A percentile compares a stretch with the other conserved stretches of the same genome.
phyloP scores from a whole-genome alignment of 2,329 filamentous ascomycete species.

The Pseudofabraea citricarpa region DNA sequence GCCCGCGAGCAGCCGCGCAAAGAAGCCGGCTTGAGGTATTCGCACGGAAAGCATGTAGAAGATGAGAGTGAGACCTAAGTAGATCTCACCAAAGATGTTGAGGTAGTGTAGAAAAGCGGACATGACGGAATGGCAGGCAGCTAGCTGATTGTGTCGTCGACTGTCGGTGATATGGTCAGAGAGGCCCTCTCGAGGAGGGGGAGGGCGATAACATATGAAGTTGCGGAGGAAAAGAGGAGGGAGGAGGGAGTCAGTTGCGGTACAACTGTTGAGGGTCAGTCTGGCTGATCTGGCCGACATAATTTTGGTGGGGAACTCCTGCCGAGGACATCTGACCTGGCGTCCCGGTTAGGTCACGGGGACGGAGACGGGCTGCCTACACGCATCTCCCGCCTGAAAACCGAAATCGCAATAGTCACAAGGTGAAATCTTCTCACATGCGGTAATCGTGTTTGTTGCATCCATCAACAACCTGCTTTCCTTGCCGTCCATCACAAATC shows the following conservation, averaged over 20 bases:
- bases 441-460: no score
- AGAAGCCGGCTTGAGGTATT: slow-evolving; percentile 58
- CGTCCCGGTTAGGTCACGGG: no score
- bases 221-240: not conserved
- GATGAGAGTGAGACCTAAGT: slow-evolving; percentile 43
- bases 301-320: no score
- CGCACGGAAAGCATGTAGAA: slow-evolving; percentile 60
- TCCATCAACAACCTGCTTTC: no score
- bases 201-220: slow-evolving; percentile 17
- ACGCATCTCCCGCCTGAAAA: no score
- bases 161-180: slow-evolving; percentile 2
- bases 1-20: slow-evolving; percentile 61
- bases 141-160: not conserved
- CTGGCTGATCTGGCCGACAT: no score
- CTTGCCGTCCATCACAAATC: no score
- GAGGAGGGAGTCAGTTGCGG: not conserved
- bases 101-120: slow-evolving; percentile 27
- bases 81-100: slow-evolving; percentile 45
- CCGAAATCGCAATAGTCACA: no score
- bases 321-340: no score
- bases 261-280: no score
- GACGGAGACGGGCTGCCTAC: no score
- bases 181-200: slow-evolving; percentile 25
- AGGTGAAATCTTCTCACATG: no score
- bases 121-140: slow-evolving; percentile 14